Conservation (phyloP, 2,329 filamentous ascomycete species). For the Zalaria obscura region DNA sequence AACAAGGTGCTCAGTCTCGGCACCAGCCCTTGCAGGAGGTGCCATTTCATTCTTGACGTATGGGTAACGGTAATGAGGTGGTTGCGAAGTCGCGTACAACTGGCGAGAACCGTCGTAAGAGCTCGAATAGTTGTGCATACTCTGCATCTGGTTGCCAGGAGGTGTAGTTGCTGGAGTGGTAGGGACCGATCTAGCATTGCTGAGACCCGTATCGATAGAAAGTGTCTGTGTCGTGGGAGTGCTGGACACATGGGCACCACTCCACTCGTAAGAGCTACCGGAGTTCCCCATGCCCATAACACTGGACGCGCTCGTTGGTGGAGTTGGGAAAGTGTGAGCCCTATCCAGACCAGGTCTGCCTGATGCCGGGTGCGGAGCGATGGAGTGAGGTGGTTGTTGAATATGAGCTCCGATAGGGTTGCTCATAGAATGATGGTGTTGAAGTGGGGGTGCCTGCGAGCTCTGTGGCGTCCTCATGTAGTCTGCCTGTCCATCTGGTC, state of each 20-base stretch:
- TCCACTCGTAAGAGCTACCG: constrained; percentile 69
- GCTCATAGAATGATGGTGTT: constrained; percentile 55
- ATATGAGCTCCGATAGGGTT: constrained; percentile 43
- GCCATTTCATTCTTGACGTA: constrained; percentile 85
- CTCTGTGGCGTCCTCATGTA: constrained; percentile 47
- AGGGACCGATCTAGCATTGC: constrained; percentile 71
- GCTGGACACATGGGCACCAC: constrained; percentile 26
- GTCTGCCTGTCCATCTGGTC: constrained; percentile 35
- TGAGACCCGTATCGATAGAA: constrained; percentile 67
- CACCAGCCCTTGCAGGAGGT: constrained; percentile 52
- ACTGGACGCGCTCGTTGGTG: constrained; percentile 83
- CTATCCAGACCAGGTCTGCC: constrained; percentile 65
- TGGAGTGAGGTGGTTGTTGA: constrained; percentile 52
- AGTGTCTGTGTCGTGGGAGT: constrained; percentile 53
- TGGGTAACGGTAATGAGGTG: constrained; percentile 50
- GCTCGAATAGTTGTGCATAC: constrained; percentile 63
- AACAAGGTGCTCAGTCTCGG: constrained; percentile 48
- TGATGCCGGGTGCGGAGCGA: constrained; percentile 43
- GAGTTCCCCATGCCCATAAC: constrained; percentile 63
- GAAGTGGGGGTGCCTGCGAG: constrained; percentile 53
- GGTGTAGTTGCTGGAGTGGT: constrained; percentile 75
- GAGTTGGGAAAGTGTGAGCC: constrained; percentile 85
- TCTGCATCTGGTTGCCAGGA: constrained; percentile 61
- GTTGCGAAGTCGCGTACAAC: constrained; percentile 58
- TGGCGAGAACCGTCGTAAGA: constrained; percentile 65